These are phyloP conservation scores for Pyrus bretschneideri DNA, from an alignment of 306 rosid species.

Conservation along the genomic window DNA sequence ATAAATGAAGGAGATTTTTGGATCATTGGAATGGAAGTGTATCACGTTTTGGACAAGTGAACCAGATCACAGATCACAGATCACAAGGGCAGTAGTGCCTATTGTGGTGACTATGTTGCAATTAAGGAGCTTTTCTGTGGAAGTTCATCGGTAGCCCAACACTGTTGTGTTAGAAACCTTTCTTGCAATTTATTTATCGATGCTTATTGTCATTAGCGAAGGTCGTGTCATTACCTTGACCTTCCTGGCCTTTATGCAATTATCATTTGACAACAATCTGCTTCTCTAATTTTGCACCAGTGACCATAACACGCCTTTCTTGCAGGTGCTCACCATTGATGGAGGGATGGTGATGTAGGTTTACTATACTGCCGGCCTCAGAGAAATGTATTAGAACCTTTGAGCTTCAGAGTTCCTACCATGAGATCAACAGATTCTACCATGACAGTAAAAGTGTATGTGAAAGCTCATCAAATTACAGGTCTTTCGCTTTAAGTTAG, in stretches of 20 bases:
- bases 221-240: background rate
- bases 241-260: background rate
- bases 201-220: background rate
- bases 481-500: constrained; percentile 10
- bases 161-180: background rate
- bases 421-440: background rate
- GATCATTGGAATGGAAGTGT: background rate
- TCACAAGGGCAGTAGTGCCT: background rate
- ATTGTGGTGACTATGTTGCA: background rate
- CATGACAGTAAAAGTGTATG: background rate
- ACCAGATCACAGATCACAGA: background rate
- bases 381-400: constrained; percentile 5
- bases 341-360: constrained; percentile 94
- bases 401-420: background rate
- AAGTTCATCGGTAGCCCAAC: background rate
- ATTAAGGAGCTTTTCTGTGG: background rate
- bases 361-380: background rate
- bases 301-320: constrained; percentile 4
- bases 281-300: background rate
- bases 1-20: background rate
- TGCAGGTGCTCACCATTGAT: constrained; percentile 82
- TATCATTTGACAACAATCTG: background rate
- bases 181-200: background rate
- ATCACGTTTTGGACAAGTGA: background rate
- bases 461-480: constrained; percentile 14